Evolutionary conservation across 495 filamentous ascomycete species (phyloP), one percentile per base, ranked within the genome.

Genomic region (Penicillium bovifimosum): DNA sequence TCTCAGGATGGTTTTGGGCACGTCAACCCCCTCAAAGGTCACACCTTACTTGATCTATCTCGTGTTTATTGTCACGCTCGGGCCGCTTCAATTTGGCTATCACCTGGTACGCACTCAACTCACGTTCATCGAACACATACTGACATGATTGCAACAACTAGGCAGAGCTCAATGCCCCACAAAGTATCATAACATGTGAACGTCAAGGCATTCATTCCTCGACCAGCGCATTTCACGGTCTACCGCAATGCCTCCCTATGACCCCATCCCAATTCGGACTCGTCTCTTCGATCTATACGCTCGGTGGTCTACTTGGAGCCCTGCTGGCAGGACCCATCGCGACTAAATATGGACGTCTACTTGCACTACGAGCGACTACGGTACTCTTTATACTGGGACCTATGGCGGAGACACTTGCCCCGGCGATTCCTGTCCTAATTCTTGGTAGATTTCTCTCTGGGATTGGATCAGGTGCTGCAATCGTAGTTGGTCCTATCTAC

Each of bases 401-500:
- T 0, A 39, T 86, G 7, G 75, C 89, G 36, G 88, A 95, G 64
- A 82, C 88, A 0, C 54, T 88, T 7, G 81, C 90, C 0, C 67
- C 76, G 3, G 82, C 77, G n/a, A 86, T 96, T 18, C 60, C 74
- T 0, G 50, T 87, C 14, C 74, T 98, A 54, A 75, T 75, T 5
- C 47, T 88, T 20, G 93, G 93, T 20, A 78, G 95, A 28, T 75
- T 95, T 16, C 66, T 97, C 10, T 85, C 86, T 5, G 93, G 93
- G 6, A 56, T 96, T 2, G 93, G 87, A 6, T 87, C 91, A 7
- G 93, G 95, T 6, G 86, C 90, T 6, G 80, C 88, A 7, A 87
- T 91, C 8, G 93, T 97, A 18, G 86, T 95, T n/a, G 89, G 93
- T 0, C 93, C 93, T n/a, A 82, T 97, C 28, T 97, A 92, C 69